These are phyloP conservation scores for Hawksworthiomyces lignivorus DNA, from an alignment of 2,329 filamentous ascomycete species.

Conservation along the genomic window DNA sequence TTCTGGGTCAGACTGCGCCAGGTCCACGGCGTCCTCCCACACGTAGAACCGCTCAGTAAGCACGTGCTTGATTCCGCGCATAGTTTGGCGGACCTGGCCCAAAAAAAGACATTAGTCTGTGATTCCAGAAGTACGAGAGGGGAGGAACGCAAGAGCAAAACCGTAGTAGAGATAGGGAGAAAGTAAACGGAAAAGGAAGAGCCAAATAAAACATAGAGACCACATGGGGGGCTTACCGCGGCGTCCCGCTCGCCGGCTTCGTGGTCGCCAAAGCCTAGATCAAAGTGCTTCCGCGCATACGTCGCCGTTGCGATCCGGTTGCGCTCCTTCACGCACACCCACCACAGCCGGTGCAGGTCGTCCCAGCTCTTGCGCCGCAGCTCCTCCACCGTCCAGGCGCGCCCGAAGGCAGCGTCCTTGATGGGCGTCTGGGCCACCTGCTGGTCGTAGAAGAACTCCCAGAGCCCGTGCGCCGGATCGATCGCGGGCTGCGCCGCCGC, in stretches of 20 bases:
- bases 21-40: conserved; percentile 67
- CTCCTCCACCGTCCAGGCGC: conserved; percentile 79
- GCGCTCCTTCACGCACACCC: conserved; percentile 83
- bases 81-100: conserved; percentile 65
- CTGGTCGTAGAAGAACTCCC: conserved; percentile 77
- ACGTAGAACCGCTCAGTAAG: conserved; percentile 84
- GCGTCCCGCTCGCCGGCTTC: conserved; percentile 58
- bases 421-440: conserved; percentile 62
- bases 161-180: too few species aligned
- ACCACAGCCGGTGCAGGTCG: conserved; percentile 88
- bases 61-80: conserved; percentile 74
- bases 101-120: not conserved
- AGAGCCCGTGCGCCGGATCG: conserved; percentile 76
- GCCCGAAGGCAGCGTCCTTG: conserved; percentile 65
- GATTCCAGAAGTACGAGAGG: not conserved
- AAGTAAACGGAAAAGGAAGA: not conserved
- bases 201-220: conserved; percentile 16
- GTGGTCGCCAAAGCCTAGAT: conserved; percentile 64
- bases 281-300: conserved; percentile 57
- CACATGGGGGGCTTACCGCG: too few species aligned
- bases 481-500: conserved; percentile 50
- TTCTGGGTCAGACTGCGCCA: conserved; percentile 60
- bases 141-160: too few species aligned
- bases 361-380: conserved; percentile 87
- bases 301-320: conserved; percentile 80